Percentiles rank a stretch among this genome's conserved stretches.
phyloP scores from a whole-genome alignment of 768 basidiomycete genomes.

The Hygrocybe coccinea region DNA sequence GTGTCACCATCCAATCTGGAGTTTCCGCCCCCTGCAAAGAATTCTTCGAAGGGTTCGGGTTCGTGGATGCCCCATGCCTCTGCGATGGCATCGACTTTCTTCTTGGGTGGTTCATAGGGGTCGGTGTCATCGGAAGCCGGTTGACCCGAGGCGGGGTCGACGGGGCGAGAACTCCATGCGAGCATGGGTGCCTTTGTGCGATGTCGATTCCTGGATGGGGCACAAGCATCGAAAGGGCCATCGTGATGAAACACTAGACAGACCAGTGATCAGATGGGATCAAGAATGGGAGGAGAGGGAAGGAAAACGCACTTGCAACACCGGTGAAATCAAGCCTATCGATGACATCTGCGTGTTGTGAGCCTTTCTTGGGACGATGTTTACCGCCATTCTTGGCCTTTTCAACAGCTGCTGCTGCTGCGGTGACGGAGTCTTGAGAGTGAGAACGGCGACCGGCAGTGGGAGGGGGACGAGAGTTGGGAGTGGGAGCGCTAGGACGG shows the following conservation, averaged over 20 bases:
- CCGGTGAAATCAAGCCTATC: conserved; percentile 84
- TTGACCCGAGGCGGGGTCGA: conserved; percentile 31
- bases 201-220: conserved; percentile 81
- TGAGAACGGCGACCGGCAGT: conserved; percentile 39
- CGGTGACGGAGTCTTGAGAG: conserved; percentile 41
- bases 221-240: conserved; percentile 88
- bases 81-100: conserved; percentile 82
- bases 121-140: conserved; percentile 45
- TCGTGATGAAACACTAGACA: conserved; percentile 83
- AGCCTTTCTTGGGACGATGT: conserved; percentile 60
- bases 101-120: conserved; percentile 67
- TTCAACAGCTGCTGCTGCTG: conserved; percentile 23
- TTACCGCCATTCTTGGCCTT: conserved; percentile 40
- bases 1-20: conserved; percentile 47
- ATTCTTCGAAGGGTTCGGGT: conserved; percentile 87
- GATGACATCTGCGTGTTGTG: conserved; percentile 82
- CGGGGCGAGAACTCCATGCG: conserved; percentile 55
- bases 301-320: conserved; percentile 64
- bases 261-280: conserved; percentile 17
- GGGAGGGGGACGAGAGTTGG: conserved; percentile 16
- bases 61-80: conserved; percentile 94
- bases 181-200: conserved; percentile 77
- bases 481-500: conserved; percentile 13
- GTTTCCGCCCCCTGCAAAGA: conserved; percentile 74
- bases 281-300: conserved; percentile 9